Evolutionary conservation across 1,284 basidiomycete genomes (phyloP), one percentile per base, ranked within the genome.

Genomic region (Neolentinus lepideus): DNA sequence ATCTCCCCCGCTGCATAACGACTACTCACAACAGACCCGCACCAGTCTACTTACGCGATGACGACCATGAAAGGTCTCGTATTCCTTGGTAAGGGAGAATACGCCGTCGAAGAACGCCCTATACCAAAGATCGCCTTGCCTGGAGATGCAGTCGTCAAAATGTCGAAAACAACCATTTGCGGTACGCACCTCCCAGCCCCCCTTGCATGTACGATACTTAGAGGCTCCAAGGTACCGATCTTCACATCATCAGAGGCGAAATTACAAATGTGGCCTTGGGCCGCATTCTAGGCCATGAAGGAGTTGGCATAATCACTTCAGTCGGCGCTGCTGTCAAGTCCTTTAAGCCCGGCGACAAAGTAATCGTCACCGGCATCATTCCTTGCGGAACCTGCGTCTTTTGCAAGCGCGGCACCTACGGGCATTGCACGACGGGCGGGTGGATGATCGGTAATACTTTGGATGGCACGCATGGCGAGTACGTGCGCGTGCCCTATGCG

Each of bases 381-480:
- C 52, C 63, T 10, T 64, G 63, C 36, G 52, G 31, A 1, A 58
- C 63, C 0, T 64, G 62, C 61, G 45, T 59, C 11, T 62, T 55
- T 52, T 67, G 66, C 54, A 57, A 61, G 16, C 60, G 53, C 29
- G 62, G 57, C 14, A 61, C 66, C 54, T 54, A 63, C n/a, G 64
- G 64, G 8, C 66, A 66, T 47, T 67, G 66, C 24, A 50, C 47
- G 3, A 26, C 47, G 8, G 66, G 66, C n/a, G 66, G 66, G 2
- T 66, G 65, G 65, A 51, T 60, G 1, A 64, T 67, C 4, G 66
- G 66, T 3, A 59, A 67, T 54, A 62, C 57, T 16, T 59, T 64
- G 50, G 65, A 67, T 51, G 66, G 65, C 31, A 64, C 63, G 3
- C 66, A 67, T 54, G 66, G 64, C 1, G 64, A 67, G 55, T 67